phyloP scores from a whole-genome alignment of 1,139 yeast species.

The Ogataea hybrid region DNA sequence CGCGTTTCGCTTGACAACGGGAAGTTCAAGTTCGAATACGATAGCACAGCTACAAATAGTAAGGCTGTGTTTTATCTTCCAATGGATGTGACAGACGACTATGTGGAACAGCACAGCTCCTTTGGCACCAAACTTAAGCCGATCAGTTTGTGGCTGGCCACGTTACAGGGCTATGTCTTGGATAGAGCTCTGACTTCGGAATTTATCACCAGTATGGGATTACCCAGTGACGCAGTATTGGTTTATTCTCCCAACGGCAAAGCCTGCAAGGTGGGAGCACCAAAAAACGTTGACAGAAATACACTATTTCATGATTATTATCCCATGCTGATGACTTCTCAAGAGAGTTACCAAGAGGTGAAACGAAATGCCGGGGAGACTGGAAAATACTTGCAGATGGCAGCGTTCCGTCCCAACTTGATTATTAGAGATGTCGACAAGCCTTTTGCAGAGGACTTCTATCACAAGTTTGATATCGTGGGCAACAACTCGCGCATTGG shows the following conservation, averaged over 20 bases:
- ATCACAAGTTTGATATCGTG: slow-evolving; percentile 33
- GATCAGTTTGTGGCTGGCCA: slow-evolving; percentile 18
- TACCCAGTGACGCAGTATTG: slow-evolving; percentile 28
- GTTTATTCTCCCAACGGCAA: slow-evolving; percentile 36
- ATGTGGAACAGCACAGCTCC: slow-evolving; percentile 20
- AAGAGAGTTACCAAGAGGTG: slow-evolving; percentile 35
- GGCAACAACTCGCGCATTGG: slow-evolving; percentile 21
- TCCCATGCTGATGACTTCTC: slow-evolving; percentile 40
- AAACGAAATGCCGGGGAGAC: slow-evolving; percentile 24
- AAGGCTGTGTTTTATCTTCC: slow-evolving; percentile 29
- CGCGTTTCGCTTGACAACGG: slow-evolving; percentile 28
- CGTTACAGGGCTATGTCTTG: slow-evolving; percentile 16
- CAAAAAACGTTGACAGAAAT: slow-evolving; percentile 19
- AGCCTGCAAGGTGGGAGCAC: slow-evolving; percentile 31
- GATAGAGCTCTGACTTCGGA: slow-evolving; percentile 22
- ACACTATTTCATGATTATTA: slow-evolving; percentile 43
- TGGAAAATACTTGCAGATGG: slow-evolving; percentile 16
- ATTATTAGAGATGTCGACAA: slow-evolving; percentile 32
- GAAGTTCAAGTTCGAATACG: slow-evolving; percentile 31
- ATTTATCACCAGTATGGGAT: slow-evolving; percentile 22
- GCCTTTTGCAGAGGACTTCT: slow-evolving; percentile 39
- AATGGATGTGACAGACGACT: slow-evolving; percentile 27
- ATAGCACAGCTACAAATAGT: slow-evolving; percentile 14
- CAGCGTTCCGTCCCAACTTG: slow-evolving; percentile 40
- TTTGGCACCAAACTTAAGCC: slow-evolving; percentile 5